These are phyloP conservation scores for Trichoderma parareesei DNA, from an alignment of 495 filamentous ascomycete species.

Conservation along the genomic window DNA sequence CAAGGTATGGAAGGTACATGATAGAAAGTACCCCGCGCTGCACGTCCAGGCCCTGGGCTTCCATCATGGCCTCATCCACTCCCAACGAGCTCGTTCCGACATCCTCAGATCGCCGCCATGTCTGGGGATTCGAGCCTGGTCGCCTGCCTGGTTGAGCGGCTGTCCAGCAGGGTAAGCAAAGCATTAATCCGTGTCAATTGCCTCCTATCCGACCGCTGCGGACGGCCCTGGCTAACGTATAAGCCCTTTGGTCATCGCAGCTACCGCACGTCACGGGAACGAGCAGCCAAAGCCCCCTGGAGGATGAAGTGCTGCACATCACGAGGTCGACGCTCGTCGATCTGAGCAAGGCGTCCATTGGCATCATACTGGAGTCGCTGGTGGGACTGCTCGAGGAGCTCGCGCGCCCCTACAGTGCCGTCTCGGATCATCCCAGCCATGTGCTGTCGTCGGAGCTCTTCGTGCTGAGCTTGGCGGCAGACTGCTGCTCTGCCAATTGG, in stretches of 20 bases:
- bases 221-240: background rate
- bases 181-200: background rate
- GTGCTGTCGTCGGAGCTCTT: conserved; percentile 53
- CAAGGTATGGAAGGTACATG: background rate
- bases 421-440: conserved; percentile 41
- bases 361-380: conserved; percentile 48
- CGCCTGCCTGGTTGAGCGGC: background rate
- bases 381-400: conserved; percentile 43
- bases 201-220: background rate
- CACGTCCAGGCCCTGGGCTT: background rate
- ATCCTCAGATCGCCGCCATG: conserved; percentile 2
- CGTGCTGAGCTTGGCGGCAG: conserved; percentile 51
- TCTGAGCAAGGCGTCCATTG: conserved; percentile 46
- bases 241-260: conserved; percentile 23
- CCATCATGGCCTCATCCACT: background rate
- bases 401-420: conserved; percentile 35
- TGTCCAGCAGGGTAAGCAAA: conserved; percentile 3
- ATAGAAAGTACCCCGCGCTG: conserved; percentile 3
- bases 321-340: conserved; percentile 54
- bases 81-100: background rate
- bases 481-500: conserved; percentile 55
- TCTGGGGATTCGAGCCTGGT: conserved; percentile 5
- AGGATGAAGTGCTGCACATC: conserved; percentile 52
- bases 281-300: conserved; percentile 45
- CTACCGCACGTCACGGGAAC: conserved; percentile 58